Percentiles rank a stretch among this genome's conserved stretches.
Evolutionary conservation across 2,329 filamentous ascomycete species (phyloP).

Genomic region (Aureobasidium uvarum): DNA sequence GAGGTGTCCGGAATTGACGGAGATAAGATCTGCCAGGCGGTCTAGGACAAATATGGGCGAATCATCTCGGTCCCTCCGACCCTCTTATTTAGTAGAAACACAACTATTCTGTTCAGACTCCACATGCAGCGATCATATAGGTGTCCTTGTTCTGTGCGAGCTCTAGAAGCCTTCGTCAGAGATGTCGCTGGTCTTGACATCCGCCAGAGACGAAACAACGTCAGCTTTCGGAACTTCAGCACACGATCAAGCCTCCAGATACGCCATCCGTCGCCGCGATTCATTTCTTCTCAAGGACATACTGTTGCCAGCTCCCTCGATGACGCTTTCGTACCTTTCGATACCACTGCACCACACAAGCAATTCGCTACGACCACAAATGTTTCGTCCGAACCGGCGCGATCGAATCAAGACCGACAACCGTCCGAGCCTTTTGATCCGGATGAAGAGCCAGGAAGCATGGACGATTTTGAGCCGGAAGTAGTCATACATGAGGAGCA

Average conservation of each 20-base stretch:
- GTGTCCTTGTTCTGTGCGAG: constrained; percentile 31
- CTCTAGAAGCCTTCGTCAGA: constrained; percentile 32
- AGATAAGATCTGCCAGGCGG: constrained; percentile 11
- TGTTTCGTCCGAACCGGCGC: background rate
- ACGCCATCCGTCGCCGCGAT: background rate
- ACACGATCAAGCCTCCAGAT: constrained; percentile 22
- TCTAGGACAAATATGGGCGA: background rate
- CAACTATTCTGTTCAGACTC: background rate
- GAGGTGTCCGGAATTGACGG: background rate
- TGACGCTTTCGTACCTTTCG: constrained; percentile 29
- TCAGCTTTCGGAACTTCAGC: constrained; percentile 25
- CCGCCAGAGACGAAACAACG: constrained; percentile 10
- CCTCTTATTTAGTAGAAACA: background rate
- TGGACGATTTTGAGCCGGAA: constrained; percentile 19
- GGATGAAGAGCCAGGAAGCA: background rate
- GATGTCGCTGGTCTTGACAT: constrained; percentile 32
- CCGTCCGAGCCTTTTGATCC: background rate
- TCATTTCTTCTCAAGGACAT: background rate
- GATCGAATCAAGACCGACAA: background rate
- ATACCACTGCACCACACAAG: background rate
- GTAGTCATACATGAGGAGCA: constrained; percentile 6
- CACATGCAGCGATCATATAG: constrained; percentile 20
- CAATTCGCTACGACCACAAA: background rate
- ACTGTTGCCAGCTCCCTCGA: constrained; percentile 14
- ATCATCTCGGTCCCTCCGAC: background rate